phyloP scores from a whole-genome alignment of 441 rosid species.

The Erodium texanum region DNA sequence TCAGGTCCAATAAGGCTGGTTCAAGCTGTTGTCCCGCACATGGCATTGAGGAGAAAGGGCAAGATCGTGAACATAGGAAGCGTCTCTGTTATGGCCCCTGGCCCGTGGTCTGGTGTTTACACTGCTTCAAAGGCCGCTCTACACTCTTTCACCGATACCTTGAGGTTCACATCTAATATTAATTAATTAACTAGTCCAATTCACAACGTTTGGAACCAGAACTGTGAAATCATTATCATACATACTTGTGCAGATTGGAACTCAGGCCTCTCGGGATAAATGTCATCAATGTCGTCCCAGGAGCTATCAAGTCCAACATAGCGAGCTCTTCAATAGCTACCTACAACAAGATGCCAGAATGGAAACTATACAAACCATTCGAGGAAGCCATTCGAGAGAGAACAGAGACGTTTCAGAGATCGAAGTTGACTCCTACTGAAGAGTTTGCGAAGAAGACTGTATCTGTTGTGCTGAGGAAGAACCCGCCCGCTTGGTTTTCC shows the following conservation, averaged over 20 bases:
- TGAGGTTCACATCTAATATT: conserved; percentile 38
- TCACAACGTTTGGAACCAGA: not conserved
- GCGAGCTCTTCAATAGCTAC: conserved; percentile 44
- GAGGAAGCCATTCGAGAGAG: conserved; percentile 53
- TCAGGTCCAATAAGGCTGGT: conserved; percentile 56
- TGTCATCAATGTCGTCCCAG: conserved; percentile 64
- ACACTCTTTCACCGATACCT: conserved; percentile 63
- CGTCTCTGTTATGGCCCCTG: conserved; percentile 45
- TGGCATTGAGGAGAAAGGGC: conserved; percentile 65
- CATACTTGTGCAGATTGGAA: conserved; percentile 48
- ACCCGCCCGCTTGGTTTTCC: conserved; percentile 72
- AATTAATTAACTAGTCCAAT: no score
- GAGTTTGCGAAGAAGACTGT: conserved; percentile 64
- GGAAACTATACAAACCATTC: conserved; percentile 63
- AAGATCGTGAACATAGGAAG: conserved; percentile 74
- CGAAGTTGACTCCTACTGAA: conserved; percentile 50
- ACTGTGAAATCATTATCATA: no score
- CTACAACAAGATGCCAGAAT: conserved; percentile 60
- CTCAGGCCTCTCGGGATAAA: conserved; percentile 70
- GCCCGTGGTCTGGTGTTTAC: conserved; percentile 78
- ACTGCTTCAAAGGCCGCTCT: conserved; percentile 77
- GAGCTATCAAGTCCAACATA: conserved; percentile 66
- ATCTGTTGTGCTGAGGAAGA: conserved; percentile 43
- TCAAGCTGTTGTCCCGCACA: conserved; percentile 78
- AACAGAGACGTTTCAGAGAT: conserved; percentile 47